Base-by-base conservation (phyloP, 192 early-diverging fungal genomes). In the Ambispora gerdemannii region DNA sequence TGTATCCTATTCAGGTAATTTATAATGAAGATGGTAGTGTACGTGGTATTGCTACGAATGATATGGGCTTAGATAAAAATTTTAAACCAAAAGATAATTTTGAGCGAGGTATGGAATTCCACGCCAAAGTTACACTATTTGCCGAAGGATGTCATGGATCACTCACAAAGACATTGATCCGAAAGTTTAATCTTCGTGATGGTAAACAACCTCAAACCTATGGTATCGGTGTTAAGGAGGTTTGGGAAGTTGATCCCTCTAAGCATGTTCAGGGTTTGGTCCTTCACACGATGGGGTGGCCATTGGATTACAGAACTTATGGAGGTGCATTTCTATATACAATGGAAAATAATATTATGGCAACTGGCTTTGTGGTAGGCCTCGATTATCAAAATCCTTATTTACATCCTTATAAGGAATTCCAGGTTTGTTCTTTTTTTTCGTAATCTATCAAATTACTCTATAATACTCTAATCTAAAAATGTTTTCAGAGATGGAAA, bases 111-210 rank as follows among this genome's bases (percentile, higher is more conserved):
- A 97, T 98, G 89, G 92, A 92, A 77, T 86, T 99, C 63, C 91
- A 89, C 36, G 95, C 93, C 55, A 94, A 93, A 76, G 87, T 97
- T 27, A 97, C 95, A 24, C 76, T 98, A 33, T 95, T 99, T 82
- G 97, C 93, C 30, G 97, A 99, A 76, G 97, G 97, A 27, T 99
- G 97, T 79, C 97, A 99, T 73, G 95, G 97, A 15, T 92, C 90
- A 47, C 83, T 99, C 33, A 91, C 95, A 51, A 99, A 99, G 82
- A 84, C 91, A 60, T 76, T 97, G 65, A 87, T 92, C 74, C 78
- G 84, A 71, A 91, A 95, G 77, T 94, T 96, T 74, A 88, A 91
- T 76, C 81, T 99, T 63, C 86, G 97, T 28, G 87, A 95, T 28
- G 91, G 97, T 50, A 82, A 81, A 51, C 80, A 92, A 63, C 90